Conservation (phyloP, 1,284 basidiomycete genomes). For the Ganoderma lucidum region DNA sequence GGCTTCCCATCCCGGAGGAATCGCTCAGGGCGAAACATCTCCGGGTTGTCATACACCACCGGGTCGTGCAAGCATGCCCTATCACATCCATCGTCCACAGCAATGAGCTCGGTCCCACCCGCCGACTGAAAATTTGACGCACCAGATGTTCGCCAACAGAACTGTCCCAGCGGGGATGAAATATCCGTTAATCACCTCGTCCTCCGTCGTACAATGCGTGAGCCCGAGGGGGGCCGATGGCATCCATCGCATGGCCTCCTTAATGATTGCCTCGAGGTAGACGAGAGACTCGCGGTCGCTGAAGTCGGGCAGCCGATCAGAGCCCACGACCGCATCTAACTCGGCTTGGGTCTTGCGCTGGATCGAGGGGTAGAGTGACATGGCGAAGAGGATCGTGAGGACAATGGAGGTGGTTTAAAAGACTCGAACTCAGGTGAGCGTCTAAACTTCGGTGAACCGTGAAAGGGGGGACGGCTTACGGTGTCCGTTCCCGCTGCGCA, state of each 20-base stretch:
- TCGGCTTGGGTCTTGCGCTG: conserved; percentile 41
- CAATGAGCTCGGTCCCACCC: not conserved
- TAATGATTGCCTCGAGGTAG: conserved; percentile 27
- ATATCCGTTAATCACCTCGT: conserved; percentile 24
- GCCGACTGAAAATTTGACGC: not conserved
- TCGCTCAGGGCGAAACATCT: conserved; percentile 30
- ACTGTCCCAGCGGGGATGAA: conserved; percentile 34
- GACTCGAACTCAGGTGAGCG: not conserved
- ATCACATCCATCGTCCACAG: not conserved
- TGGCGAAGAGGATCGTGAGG: conserved; percentile 32
- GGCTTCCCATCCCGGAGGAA: conserved; percentile 25
- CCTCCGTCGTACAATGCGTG: conserved; percentile 17
- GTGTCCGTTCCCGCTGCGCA: conserved; percentile 24
- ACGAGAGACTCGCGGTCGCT: conserved; percentile 29
- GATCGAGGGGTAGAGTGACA: conserved; percentile 34
- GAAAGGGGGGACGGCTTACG: not conserved
- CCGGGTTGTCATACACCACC: conserved; percentile 26
- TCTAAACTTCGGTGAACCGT: too few species aligned
- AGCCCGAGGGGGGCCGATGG: conserved; percentile 18
- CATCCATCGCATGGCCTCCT: conserved; percentile 26
- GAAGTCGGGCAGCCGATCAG: conserved; percentile 35
- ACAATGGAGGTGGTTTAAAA: conserved; percentile 34
- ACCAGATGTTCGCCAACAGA: conserved; percentile 32
- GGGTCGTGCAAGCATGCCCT: conserved; percentile 34
- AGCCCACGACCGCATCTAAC: conserved; percentile 40